Percentiles rank a stretch among this genome's conserved stretches.
These are phyloP conservation scores for Hyphopichia burtonii DNA, from an alignment of 1,139 yeast genomes.

Conservation along the genomic window DNA sequence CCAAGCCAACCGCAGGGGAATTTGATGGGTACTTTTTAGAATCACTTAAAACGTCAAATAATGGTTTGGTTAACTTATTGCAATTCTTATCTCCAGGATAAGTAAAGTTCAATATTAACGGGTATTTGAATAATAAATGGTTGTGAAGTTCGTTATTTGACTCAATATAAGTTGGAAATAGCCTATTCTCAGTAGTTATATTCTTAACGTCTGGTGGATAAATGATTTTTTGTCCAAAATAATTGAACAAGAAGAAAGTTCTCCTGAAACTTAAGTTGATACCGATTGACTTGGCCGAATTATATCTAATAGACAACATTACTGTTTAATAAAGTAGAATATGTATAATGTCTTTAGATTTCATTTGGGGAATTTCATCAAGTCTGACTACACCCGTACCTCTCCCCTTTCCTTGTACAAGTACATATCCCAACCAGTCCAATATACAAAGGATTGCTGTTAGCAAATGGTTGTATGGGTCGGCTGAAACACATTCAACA, in stretches of 20 bases:
- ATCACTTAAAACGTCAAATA: constrained; percentile 55
- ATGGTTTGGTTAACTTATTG: constrained; percentile 61
- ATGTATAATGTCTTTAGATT: too few species aligned
- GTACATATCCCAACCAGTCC: too few species aligned
- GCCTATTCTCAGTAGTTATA: constrained; percentile 40
- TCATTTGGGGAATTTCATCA: too few species aligned
- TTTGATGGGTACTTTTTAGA: constrained; percentile 46
- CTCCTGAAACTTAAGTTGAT: not conserved
- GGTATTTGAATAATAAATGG: constrained; percentile 52
- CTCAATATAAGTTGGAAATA: constrained; percentile 44
- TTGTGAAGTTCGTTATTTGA: constrained; percentile 55
- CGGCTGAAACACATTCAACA: too few species aligned
- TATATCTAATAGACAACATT: not conserved
- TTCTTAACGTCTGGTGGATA: constrained; percentile 42
- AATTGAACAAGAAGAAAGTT: not conserved
- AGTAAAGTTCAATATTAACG: constrained; percentile 72
- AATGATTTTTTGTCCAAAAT: constrained; percentile 16
- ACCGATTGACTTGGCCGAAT: not conserved
- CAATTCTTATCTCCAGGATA: constrained; percentile 62
- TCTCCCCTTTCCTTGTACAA: too few species aligned
- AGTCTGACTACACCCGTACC: too few species aligned
- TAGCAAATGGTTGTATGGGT: too few species aligned
- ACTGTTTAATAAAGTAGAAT: too few species aligned
- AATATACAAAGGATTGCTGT: too few species aligned
- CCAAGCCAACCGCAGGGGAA: constrained; percentile 48